These are phyloP conservation scores for Xeromyces bisporus DNA, from an alignment of 495 filamentous ascomycete genomes.

Conservation along the genomic window DNA sequence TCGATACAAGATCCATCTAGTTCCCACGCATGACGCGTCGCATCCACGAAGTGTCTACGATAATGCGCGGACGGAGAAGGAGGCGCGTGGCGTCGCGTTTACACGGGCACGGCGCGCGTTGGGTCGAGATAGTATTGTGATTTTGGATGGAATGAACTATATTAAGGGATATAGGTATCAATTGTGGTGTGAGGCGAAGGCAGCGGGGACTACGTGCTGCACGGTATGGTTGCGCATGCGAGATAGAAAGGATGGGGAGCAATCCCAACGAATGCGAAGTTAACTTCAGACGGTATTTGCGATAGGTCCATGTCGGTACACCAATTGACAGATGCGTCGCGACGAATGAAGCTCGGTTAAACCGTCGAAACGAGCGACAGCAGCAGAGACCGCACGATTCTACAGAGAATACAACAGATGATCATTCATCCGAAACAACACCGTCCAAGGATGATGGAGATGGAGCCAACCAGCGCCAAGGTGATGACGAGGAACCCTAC, in stretches of 20 bases:
- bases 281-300: background rate
- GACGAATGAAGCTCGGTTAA: conserved; percentile 25
- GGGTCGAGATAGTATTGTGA: conserved; percentile 62
- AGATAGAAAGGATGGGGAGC: background rate
- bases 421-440: no score
- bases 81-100: conserved; percentile 72
- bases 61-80: conserved; percentile 63
- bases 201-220: conserved; percentile 62
- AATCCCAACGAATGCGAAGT: background rate
- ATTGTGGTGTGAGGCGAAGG: conserved; percentile 87
- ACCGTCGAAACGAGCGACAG: conserved; percentile 4
- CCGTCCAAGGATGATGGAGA: no score
- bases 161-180: conserved; percentile 98
- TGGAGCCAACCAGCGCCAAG: no score
- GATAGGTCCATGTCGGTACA: conserved; percentile 59
- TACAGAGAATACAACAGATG: no score
- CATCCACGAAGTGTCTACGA: conserved; percentile 32
- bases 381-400: no score
- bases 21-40: conserved; percentile 37
- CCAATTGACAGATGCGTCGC: conserved; percentile 45
- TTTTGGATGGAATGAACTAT: conserved; percentile 85
- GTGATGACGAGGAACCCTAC: conserved; percentile 39
- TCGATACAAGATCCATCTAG: conserved; percentile 35
- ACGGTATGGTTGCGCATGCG: conserved; percentile 37
- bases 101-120: conserved; percentile 73